Evolutionary conservation across 495 filamentous ascomycete genomes (phyloP).

Genomic region (Xylaria cubensis): DNA sequence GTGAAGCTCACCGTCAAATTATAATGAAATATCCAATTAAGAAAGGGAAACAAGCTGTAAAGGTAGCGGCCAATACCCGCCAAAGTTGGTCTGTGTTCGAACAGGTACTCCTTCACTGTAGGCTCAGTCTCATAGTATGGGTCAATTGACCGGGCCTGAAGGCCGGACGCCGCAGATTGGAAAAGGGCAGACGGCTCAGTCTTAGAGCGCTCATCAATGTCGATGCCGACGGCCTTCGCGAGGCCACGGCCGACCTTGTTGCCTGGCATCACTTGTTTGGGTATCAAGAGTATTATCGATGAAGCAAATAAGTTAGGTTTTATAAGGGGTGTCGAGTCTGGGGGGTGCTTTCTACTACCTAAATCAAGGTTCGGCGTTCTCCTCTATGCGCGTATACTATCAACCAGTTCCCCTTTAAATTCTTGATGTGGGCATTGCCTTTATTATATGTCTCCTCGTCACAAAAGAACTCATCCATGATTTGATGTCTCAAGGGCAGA

Average conservation of each 20-base stretch:
- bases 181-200: conserved; percentile 59
- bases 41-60: conserved; percentile 52
- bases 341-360: not conserved
- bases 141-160: conserved; percentile 71
- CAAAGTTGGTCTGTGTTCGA: conserved; percentile 60
- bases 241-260: conserved; percentile 68
- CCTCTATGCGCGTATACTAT: not conserved
- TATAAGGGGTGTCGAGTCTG: not conserved
- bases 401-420: not conserved
- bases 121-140: conserved; percentile 83
- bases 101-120: conserved; percentile 70
- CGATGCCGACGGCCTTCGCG: conserved; percentile 76
- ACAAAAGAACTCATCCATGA: not conserved
- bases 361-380: not conserved
- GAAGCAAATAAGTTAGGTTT: not conserved
- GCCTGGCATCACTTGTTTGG: not conserved
- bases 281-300: not conserved
- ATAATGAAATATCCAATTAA: conserved; percentile 59
- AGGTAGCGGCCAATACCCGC: conserved; percentile 61
- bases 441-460: conserved; percentile 11
- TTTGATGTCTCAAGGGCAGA: not conserved
- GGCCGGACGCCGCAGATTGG: conserved; percentile 63
- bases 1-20: conserved; percentile 45
- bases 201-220: conserved; percentile 47
- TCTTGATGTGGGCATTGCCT: not conserved